Evolutionary conservation across 495 filamentous ascomycete species (phyloP), one percentile per base, ranked within the genome.

Genomic region (Rostrohypoxylon terebratum): DNA sequence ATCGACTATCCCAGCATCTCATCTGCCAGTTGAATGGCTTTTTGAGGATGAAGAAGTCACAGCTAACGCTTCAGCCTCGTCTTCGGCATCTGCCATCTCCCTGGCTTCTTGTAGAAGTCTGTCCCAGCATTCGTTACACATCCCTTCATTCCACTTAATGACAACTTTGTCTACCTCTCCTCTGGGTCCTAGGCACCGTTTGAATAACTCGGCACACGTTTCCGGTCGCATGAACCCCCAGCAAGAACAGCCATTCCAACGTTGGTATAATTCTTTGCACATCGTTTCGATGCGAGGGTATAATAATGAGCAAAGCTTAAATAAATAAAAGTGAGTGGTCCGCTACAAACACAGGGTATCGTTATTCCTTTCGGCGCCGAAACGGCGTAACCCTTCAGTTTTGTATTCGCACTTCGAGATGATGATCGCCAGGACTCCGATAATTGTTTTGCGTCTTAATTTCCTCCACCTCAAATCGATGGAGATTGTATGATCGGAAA

Each of bases 51-150:
- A 42, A 62, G 66, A 66, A 36, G 64, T 62, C 14, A 63, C 59
- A 21, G 65, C 68, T 14, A 66, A 18, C 20, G 59, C 57, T 60
- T 72, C 63, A 8, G 73, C 63, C 42, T 66, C 69, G 4, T 67
- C 61, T 59, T 74, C 69, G 50, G 74, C 75, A 3, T 77, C 75
- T 1, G 74, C 76, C 76, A 78, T 78, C 68, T 78, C 76, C 16
- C 72, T 73, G 18, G 74, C 74, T 65, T 78, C 76, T 34, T 75
- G 62, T 34, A 76, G 54, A 23, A 76, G 75, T 36, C 76, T 73
- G 23, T 78, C 76, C 76, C 76, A 78, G 55, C 76, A 78, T 42
- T 78, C 76, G 14, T 76, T 75, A 23, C 76, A 78, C 76, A 78
- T 76, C n/a, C 76, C 74, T 0, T 78, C 76, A 23, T 78, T 78